Percentiles rank a stretch among this genome's conserved stretches.
phyloP scores from a whole-genome alignment of 2,329 filamentous ascomycete genomes.

The Fusarium sublunatum region DNA sequence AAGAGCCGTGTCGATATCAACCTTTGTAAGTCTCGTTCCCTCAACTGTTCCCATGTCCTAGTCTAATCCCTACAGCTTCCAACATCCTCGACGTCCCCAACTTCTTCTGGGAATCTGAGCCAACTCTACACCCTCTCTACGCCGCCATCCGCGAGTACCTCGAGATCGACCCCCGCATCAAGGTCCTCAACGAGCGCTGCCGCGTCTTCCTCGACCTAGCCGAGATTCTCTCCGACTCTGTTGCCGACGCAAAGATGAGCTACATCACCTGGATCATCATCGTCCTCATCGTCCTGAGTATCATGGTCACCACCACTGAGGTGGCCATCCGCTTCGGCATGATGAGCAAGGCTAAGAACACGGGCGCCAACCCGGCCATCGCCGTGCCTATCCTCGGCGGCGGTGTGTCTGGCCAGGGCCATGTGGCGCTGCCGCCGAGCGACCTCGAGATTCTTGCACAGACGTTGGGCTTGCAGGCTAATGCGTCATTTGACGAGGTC shows the following conservation, averaged over 20 bases:
- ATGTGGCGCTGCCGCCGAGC: slow-evolving; percentile 37
- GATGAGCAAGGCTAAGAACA: slow-evolving; percentile 55
- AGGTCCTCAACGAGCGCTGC: slow-evolving; percentile 96
- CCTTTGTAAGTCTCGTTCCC: slow-evolving; percentile 74
- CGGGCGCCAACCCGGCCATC: slow-evolving; percentile 14
- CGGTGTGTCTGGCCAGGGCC: slow-evolving; percentile 17
- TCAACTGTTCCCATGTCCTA: neutral
- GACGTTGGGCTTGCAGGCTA: slow-evolving; percentile 50
- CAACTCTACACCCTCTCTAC: slow-evolving; percentile 93
- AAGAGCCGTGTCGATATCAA: slow-evolving; percentile 97
- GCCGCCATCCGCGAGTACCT: slow-evolving; percentile 95
- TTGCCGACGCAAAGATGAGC: slow-evolving; percentile 95
- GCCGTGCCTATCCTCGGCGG: slow-evolving; percentile 34
- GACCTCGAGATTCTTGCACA: slow-evolving; percentile 52
- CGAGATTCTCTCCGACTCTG: slow-evolving; percentile 91
- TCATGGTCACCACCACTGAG: slow-evolving; percentile 90
- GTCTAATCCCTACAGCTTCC: slow-evolving; percentile 68
- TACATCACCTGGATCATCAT: slow-evolving; percentile 98
- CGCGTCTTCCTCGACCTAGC: slow-evolving; percentile 96
- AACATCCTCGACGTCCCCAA: slow-evolving; percentile 97
- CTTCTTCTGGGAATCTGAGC: slow-evolving; percentile 99
- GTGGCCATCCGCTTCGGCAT: slow-evolving; percentile 88
- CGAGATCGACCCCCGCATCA: slow-evolving; percentile 94
- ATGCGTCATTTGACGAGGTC: slow-evolving; percentile 53
- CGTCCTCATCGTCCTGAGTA: slow-evolving; percentile 88